These are phyloP conservation scores for Gossypium schwendimanii DNA, from an alignment of 441 rosid genomes.

Conservation along the genomic window DNA sequence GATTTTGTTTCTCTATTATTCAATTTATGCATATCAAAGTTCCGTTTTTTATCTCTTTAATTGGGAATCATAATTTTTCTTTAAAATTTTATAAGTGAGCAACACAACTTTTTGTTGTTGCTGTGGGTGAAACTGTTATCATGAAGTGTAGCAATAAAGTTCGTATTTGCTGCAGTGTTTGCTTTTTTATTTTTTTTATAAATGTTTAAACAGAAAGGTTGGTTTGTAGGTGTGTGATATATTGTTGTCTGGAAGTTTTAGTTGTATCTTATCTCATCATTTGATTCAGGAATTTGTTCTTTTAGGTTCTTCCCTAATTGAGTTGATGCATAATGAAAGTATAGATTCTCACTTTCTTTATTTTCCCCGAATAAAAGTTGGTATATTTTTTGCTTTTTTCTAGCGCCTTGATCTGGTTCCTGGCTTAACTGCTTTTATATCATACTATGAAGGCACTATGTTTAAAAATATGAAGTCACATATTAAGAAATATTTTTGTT, in stretches of 20 bases:
- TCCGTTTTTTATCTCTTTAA: not conserved
- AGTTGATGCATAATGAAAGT: not conserved
- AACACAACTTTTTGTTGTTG: not conserved
- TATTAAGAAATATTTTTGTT: constrained; percentile 9
- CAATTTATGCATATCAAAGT: not conserved
- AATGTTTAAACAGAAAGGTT: not conserved
- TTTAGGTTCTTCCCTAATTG: not conserved
- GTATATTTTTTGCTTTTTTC: not conserved
- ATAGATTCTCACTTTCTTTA: not conserved
- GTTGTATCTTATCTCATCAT: not conserved
- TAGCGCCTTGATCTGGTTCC: not conserved
- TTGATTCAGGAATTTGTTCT: not conserved
- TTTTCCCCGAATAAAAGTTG: not conserved
- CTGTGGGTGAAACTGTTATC: not conserved
- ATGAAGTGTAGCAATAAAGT: not conserved
- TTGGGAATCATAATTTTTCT: not conserved
- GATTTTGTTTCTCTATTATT: not conserved
- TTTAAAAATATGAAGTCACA: not conserved
- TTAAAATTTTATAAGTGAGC: not conserved
- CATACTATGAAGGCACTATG: not conserved
- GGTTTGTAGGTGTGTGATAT: not conserved
- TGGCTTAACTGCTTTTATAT: not conserved
- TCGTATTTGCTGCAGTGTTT: not conserved
- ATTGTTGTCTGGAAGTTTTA: not conserved
- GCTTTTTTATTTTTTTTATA: not conserved